Conservation (phyloP, 345 rosid species). For the Syzygium jambos region DNA sequence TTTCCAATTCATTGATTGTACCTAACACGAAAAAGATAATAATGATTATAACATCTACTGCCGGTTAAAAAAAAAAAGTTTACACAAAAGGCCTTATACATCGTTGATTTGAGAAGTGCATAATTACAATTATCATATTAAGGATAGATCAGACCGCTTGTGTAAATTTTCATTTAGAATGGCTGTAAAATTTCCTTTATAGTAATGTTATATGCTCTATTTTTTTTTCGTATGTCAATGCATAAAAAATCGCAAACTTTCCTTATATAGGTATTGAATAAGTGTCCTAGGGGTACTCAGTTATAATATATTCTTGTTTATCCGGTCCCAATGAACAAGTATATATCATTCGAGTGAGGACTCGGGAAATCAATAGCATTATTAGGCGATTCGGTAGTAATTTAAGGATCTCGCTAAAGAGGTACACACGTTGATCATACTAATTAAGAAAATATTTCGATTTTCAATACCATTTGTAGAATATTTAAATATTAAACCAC, state of each 20-base stretch:
- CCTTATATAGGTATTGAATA: neutral
- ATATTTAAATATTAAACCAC: too few relatives aligned
- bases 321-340: neutral
- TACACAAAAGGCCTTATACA: neutral
- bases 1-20: neutral
- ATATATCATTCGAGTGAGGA: neutral
- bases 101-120: neutral
- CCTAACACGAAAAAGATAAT: neutral
- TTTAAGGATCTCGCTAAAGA: neutral
- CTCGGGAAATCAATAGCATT: neutral
- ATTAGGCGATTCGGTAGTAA: neutral
- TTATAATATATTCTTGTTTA: neutral
- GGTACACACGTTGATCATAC: neutral
- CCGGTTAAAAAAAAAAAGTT: neutral
- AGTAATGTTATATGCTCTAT: neutral
- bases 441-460: neutral
- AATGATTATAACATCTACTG: neutral
- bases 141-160: neutral
- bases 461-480: neutral
- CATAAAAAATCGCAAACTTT: neutral
- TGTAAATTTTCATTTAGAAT: neutral
- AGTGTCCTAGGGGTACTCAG: neutral
- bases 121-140: neutral
- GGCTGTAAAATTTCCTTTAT: neutral
- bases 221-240: neutral